phyloP scores from a whole-genome alignment of 1,284 basidiomycete genomes.

The Pseudozyma thailandica region DNA sequence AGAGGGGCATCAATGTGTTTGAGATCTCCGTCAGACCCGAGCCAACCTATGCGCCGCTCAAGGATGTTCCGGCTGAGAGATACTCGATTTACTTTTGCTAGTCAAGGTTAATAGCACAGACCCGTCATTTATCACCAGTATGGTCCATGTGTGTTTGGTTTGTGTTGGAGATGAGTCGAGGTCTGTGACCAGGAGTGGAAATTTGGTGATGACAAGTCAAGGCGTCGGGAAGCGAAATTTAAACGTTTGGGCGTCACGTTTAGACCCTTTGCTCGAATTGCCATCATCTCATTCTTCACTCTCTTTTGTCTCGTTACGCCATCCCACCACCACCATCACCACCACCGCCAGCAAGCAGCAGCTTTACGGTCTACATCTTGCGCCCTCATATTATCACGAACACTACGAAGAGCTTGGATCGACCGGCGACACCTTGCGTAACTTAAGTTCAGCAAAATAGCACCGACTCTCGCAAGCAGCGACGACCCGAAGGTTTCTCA shows the following conservation, averaged over 20 bases:
- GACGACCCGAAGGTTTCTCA: neutral
- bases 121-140: neutral
- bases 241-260: no score
- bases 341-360: no score
- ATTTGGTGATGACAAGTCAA: no score
- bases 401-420: no score
- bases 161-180: constrained; percentile 12
- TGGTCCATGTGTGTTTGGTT: constrained; percentile 2
- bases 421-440: neutral
- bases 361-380: no score
- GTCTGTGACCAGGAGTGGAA: no score
- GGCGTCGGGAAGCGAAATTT: no score
- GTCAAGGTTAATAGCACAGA: neutral
- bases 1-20: constrained; percentile 41
- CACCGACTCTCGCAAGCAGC: neutral
- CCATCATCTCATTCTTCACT: no score
- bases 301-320: no score
- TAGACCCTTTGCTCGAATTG: no score
- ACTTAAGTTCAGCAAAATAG: neutral
- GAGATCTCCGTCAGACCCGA: constrained; percentile 33
- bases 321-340: no score
- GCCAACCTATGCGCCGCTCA: constrained; percentile 2
- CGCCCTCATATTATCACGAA: no score
- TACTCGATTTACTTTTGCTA: constrained; percentile 46
- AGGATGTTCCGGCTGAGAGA: constrained; percentile 19